Evolutionary conservation across 129 eudicot genomes (phyloP).

Genomic region (Arctium lappa): DNA sequence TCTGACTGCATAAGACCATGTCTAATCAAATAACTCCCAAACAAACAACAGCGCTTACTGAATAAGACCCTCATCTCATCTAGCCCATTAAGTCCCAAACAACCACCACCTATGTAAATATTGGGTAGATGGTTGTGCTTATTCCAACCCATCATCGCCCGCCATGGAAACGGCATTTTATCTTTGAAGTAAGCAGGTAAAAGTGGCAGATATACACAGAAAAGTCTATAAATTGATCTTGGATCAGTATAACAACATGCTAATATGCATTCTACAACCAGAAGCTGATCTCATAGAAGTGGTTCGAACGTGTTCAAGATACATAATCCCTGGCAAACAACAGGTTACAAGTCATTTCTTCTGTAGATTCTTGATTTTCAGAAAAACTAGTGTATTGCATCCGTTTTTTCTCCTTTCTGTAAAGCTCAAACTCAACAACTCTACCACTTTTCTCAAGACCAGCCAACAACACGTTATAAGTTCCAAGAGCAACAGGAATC

Average conservation of each 20-base stretch:
- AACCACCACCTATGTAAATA: background rate
- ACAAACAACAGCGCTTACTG: background rate
- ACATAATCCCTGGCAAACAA: constrained; percentile 55
- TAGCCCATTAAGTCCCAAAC: background rate
- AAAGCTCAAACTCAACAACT: constrained; percentile 38
- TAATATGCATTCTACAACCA: background rate
- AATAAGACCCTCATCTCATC: background rate
- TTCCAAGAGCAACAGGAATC: constrained; percentile 53
- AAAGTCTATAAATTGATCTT: background rate
- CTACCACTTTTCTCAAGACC: constrained; percentile 78
- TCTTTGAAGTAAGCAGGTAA: background rate
- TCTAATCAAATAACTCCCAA: background rate
- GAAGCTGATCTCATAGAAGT: background rate
- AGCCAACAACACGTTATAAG: constrained; percentile 55
- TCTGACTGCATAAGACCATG: background rate
- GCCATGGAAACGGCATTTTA: background rate
- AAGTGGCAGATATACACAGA: background rate
- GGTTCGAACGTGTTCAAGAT: constrained; percentile 11
- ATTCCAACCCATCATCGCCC: background rate
- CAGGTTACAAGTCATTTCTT: constrained; percentile 58
- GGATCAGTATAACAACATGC: background rate
- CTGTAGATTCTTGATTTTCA: constrained; percentile 26
- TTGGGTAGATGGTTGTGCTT: background rate
- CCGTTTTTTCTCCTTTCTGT: constrained; percentile 60
- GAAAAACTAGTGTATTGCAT: constrained; percentile 29